Base-by-base conservation (phyloP, 176 grass and related monocot species). In the Zea luxurians region DNA sequence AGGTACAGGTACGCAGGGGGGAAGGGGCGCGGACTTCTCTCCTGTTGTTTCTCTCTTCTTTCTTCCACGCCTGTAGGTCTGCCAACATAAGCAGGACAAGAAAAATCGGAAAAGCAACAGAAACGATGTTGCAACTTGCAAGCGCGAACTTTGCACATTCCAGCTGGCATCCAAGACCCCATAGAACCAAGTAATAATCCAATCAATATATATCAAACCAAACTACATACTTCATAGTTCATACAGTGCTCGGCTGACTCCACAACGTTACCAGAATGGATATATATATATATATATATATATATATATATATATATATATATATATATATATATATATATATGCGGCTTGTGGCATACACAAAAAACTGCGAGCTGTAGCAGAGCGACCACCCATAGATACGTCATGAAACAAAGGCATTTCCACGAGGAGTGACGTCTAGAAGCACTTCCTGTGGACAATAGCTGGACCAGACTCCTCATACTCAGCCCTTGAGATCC, bases 381-480 rank as follows among this genome's bases (percentile, higher is more conserved):
- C 42, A 64, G 66, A 83, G 59, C 78, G 42, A 79, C 63, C 69
- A 79, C 63, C 69, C 80, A 86, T 65, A 76, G 40, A 83, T 48
- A 83, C 71, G 71, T 72, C 84, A 80, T 59, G 83, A 75, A 78
- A 78, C 55, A 57, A 75, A 79, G 69, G 68, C 78, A 44, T 83
- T 71, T 80, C 68, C 74, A 73, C 68, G 21, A 80, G 12, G 27
- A 27, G 37, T 48, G 27, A 37, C 52, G 21, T 46, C 82, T 90
- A 93, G 83, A 94, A 94, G 84, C 92, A 94, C 78, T 94, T 91
- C 83, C 92, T 89, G 72, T 94, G 92, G 77, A 94, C 92, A 48
- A 94, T 94, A 21, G 92, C 82, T 27, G 92, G 92, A 17, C 92
- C 92, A 38, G 89, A 91, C 70, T 94, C 92, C 3, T 94, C 92